Percentiles rank a stretch among this genome's conserved stretches.
These are phyloP conservation scores for Alternaria sp. DNA, from an alignment of 2,329 filamentous ascomycete genomes.

Conservation along the genomic window DNA sequence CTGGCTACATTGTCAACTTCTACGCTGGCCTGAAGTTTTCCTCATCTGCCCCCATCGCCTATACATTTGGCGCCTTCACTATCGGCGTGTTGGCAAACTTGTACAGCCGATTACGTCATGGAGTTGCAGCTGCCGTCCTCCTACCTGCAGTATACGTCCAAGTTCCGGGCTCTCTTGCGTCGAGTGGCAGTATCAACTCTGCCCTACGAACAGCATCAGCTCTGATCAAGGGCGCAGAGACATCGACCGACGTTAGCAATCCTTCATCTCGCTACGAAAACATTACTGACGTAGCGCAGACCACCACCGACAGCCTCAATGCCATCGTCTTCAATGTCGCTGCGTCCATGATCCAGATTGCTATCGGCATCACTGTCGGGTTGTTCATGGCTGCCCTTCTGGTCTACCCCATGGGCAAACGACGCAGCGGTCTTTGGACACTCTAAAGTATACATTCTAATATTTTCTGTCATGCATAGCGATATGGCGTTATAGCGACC, in stretches of 20 bases:
- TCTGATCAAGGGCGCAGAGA: constrained; percentile 29
- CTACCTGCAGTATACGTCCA: constrained; percentile 42
- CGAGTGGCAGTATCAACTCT: constrained; percentile 38
- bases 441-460: constrained; percentile 31
- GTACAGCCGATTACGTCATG: constrained; percentile 70
- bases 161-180: constrained; percentile 41
- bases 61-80: constrained; percentile 75
- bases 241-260: constrained; percentile 25
- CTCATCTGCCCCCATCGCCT: constrained; percentile 74
- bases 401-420: constrained; percentile 58
- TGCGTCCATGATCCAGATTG: constrained; percentile 57
- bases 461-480: constrained; percentile 22
- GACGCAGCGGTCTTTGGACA: constrained; percentile 48
- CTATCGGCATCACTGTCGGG: constrained; percentile 59
- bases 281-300: constrained; percentile 15
- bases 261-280: not conserved
- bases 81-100: constrained; percentile 79
- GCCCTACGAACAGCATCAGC: constrained; percentile 36
- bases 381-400: constrained; percentile 57
- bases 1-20: constrained; percentile 77
- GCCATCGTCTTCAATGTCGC: constrained; percentile 52
- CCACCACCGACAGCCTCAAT: constrained; percentile 28
- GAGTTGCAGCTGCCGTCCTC: constrained; percentile 50
- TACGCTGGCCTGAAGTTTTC: constrained; percentile 72
- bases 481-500: constrained; percentile 22